A percentile compares a stretch with the other conserved stretches of the same genome.
Evolutionary conservation across 116 monocot genomes (phyloP).

Genomic region (Dioscorea cayenensis): DNA sequence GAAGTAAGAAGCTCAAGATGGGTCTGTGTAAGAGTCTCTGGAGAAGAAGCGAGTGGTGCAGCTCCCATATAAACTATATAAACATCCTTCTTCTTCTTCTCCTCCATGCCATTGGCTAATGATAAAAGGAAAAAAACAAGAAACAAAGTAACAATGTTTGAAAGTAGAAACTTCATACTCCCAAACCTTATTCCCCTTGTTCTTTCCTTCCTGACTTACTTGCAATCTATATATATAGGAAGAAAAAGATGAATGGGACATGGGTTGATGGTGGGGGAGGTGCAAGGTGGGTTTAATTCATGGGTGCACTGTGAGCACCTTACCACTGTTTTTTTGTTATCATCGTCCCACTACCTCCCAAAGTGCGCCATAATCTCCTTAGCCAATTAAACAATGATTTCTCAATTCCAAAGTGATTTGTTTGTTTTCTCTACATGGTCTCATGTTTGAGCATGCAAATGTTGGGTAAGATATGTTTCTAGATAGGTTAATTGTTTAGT

Average conservation of each 20-base stretch:
- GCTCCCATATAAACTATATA: conserved; percentile 74
- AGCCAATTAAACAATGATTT: background rate
- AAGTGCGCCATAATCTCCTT: conserved; percentile 1
- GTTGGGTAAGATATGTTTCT: too few species aligned
- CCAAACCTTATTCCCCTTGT: background rate
- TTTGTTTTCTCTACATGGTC: too few species aligned
- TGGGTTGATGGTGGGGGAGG: background rate
- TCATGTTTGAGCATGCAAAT: background rate
- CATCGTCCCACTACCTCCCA: background rate
- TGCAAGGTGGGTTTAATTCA: background rate
- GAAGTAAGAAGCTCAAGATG: conserved; percentile 49
- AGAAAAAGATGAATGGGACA: background rate
- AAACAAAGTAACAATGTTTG: background rate
- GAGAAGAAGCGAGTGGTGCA: conserved; percentile 23
- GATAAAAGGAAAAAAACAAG: conserved; percentile 6
- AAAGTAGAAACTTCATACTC: background rate
- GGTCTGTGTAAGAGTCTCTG: conserved; percentile 16
- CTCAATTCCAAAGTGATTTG: too few species aligned
- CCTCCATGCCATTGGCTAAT: conserved; percentile 1
- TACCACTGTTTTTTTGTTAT: background rate
- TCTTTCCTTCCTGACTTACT: background rate
- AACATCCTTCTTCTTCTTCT: conserved; percentile 30
- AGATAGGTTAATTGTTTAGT: too few species aligned
- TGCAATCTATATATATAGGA: background rate
- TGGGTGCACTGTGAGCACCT: background rate